A percentile compares a stretch with the other conserved stretches of the same genome.
phyloP scores from a whole-genome alignment of 176 grass and related monocot species.

The Juncus effusus region DNA sequence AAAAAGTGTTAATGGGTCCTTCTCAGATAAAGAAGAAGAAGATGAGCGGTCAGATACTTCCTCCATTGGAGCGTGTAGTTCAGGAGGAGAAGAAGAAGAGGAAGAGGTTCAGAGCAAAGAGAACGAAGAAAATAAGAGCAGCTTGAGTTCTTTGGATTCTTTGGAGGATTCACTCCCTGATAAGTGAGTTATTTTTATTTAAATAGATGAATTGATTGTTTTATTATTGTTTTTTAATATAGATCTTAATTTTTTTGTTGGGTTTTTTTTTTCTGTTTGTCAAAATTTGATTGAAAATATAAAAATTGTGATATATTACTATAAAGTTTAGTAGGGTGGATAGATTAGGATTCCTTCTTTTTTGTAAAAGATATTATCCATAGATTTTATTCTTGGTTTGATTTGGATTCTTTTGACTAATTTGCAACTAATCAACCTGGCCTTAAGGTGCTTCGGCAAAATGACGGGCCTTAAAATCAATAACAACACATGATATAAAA shows the following conservation, averaged over 20 bases:
- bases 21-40: slow-evolving; percentile 3
- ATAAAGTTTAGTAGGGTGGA: no score
- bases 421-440: no score
- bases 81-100: not conserved
- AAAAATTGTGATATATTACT: no score
- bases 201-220: not conserved
- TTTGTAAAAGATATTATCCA: not conserved
- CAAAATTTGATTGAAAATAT: no score
- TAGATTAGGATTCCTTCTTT: not conserved
- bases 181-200: not conserved
- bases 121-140: not conserved
- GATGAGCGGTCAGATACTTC: slow-evolving; percentile 6
- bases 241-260: no score
- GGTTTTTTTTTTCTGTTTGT: no score
- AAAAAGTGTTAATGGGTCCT: not conserved
- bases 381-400: not conserved
- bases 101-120: slow-evolving; percentile 4
- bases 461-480: no score
- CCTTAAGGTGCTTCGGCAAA: no score
- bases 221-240: not conserved
- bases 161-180: slow-evolving; percentile 15
- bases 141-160: slow-evolving; percentile 5
- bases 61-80: slow-evolving; percentile 16
- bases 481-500: not conserved
- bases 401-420: slow-evolving; percentile 4